Evolutionary conservation across 2,329 filamentous ascomycete genomes (phyloP).

Genomic region (Sporothrix sp.): DNA sequence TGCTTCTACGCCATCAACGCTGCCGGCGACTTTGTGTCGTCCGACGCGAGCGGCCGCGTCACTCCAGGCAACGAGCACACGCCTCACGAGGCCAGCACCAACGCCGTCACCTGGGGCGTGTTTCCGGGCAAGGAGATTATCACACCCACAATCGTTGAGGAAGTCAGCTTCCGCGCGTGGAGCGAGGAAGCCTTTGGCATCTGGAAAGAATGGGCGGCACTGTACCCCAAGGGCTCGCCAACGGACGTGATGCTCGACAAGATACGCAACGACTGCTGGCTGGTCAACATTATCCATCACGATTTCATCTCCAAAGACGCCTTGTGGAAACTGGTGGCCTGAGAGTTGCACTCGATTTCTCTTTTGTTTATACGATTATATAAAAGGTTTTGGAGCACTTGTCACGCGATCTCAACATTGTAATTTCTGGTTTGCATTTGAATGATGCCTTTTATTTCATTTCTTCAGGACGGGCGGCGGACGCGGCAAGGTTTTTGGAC

Average conservation of each 20-base stretch:
- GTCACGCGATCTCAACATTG: no score
- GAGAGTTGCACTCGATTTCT: no score
- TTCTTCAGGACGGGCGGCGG: no score
- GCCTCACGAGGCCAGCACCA: slow-evolving; percentile 50
- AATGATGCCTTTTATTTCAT: no score
- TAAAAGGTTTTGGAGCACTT: no score
- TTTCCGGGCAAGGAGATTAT: slow-evolving; percentile 98
- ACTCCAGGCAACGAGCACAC: slow-evolving; percentile 20
- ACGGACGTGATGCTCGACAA: slow-evolving; percentile 62
- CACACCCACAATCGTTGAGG: slow-evolving; percentile 96
- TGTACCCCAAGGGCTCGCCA: slow-evolving; percentile 66
- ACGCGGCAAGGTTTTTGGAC: no score
- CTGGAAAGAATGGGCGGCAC: slow-evolving; percentile 85
- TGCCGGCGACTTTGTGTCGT: slow-evolving; percentile 67
- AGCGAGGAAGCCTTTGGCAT: slow-evolving; percentile 92
- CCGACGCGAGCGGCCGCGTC: slow-evolving; percentile 36
- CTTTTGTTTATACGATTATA: no score
- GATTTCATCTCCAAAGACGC: slow-evolving; percentile 62
- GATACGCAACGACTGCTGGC: slow-evolving; percentile 63
- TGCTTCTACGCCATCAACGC: slow-evolving; percentile 84
- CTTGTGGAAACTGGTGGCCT: slow-evolving; percentile 59
- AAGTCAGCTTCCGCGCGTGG: slow-evolving; percentile 95
- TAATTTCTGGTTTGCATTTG: no score
- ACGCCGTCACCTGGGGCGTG: slow-evolving; percentile 97
- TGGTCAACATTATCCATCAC: slow-evolving; percentile 86